Evolutionary conservation across 495 filamentous ascomycete species (phyloP).

Genomic region (Tuber borchii): DNA sequence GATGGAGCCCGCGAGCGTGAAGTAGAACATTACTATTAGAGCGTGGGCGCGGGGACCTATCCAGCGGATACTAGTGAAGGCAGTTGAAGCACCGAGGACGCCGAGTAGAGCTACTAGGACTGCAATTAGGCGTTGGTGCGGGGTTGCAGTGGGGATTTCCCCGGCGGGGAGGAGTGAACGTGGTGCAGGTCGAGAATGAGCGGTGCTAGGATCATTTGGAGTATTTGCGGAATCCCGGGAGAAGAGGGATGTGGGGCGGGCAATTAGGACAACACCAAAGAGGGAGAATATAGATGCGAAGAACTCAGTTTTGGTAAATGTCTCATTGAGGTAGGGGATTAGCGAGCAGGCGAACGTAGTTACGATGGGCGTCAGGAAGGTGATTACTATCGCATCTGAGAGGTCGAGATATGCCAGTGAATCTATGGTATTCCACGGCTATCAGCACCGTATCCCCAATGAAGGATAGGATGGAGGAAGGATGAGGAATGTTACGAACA

Average conservation of each 20-base stretch:
- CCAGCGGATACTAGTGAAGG: conserved; percentile 73
- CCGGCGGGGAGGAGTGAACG: conserved; percentile 37
- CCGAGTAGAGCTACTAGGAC: conserved; percentile 69
- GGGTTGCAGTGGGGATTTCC: conserved; percentile 45
- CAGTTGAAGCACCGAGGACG: conserved; percentile 69
- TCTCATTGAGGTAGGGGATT: conserved; percentile 61
- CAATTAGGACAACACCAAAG: conserved; percentile 76
- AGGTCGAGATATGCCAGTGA: conserved; percentile 82
- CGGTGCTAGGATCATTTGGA: conserved; percentile 31
- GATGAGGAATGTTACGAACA: conserved; percentile 46
- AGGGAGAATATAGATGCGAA: conserved; percentile 70
- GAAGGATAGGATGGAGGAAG: not conserved
- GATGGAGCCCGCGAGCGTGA: conserved; percentile 62
- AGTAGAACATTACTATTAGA: conserved; percentile 81
- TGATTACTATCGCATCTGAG: conserved; percentile 86
- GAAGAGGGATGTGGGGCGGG: conserved; percentile 62
- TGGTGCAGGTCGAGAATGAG: conserved; percentile 34
- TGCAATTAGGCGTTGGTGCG: conserved; percentile 63
- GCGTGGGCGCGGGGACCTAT: conserved; percentile 81
- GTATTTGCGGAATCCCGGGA: conserved; percentile 38
- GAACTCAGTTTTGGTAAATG: conserved; percentile 72
- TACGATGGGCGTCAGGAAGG: conserved; percentile 76
- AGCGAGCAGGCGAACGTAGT: conserved; percentile 77
- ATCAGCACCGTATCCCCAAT: not conserved
- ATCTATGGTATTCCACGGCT: conserved; percentile 45